Evolutionary conservation across 2,329 filamentous ascomycete species (phyloP).

Genomic region (Ophiostoma tasmaniense): DNA sequence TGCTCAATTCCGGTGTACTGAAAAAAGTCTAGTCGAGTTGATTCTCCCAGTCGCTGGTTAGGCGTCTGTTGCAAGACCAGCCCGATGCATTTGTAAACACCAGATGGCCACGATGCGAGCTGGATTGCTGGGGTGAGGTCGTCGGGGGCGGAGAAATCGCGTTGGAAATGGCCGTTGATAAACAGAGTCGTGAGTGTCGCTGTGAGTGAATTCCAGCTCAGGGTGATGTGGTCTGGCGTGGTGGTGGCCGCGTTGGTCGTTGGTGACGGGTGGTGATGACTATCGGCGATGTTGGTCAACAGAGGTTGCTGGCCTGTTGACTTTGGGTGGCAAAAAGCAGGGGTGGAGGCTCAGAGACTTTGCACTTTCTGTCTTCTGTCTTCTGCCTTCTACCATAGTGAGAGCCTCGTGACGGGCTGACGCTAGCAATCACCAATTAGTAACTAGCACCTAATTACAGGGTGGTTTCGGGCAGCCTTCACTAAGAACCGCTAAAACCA

Average conservation of each 20-base stretch:
- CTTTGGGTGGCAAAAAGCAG: slow-evolving; percentile 1
- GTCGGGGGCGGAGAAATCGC: not conserved
- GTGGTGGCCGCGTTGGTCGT: not conserved
- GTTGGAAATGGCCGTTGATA: not conserved
- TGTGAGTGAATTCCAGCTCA: slow-evolving; percentile 1
- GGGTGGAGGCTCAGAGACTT: slow-evolving; percentile 6
- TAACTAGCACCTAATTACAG: not conserved
- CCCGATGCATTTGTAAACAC: slow-evolving; percentile 14
- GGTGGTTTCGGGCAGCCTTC: not conserved
- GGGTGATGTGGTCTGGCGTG: not conserved
- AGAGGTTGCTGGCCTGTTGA: not conserved
- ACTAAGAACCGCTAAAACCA: not conserved
- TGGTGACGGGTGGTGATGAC: not conserved
- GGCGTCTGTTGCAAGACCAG: slow-evolving; percentile 13
- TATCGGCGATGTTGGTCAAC: not conserved
- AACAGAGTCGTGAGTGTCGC: not conserved
- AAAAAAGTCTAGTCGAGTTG: too few relatives aligned
- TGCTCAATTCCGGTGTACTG: too few relatives aligned
- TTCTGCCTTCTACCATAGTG: too few relatives aligned
- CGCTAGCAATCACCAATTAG: not conserved
- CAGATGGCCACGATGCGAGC: not conserved
- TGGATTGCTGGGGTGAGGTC: not conserved
- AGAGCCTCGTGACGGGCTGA: slow-evolving; percentile 3
- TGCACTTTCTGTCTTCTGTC: too few relatives aligned
- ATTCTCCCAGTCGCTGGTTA: slow-evolving; percentile 9